Evolutionary conservation across 2,329 filamentous ascomycete genomes (phyloP).

Genomic region (Colletotrichum sp.): DNA sequence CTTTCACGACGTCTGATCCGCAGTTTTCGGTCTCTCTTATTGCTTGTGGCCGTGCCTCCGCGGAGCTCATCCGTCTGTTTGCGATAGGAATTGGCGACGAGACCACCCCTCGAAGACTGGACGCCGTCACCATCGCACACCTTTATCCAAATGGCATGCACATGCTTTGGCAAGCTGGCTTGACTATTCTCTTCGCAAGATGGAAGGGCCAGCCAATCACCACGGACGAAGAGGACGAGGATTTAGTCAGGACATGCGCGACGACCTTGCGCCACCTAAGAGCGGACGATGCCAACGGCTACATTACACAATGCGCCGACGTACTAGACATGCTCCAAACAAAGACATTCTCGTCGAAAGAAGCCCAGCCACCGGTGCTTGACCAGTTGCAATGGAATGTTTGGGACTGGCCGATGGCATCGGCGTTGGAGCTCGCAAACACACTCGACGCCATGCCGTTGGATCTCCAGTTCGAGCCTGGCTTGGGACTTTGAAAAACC

Average conservation of each 20-base stretch:
- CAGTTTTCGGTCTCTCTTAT: conserved; percentile 24
- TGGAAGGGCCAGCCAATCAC: conserved; percentile 25
- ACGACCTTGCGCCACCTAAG: conserved; percentile 14
- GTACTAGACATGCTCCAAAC: conserved; percentile 23
- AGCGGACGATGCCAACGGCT: conserved; percentile 11
- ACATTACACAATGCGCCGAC: conserved; percentile 24
- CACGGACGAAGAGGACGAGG: conserved; percentile 16
- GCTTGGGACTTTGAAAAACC: background rate
- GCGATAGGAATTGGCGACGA: background rate
- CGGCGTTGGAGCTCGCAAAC: conserved; percentile 28
- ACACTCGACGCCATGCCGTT: conserved; percentile 26
- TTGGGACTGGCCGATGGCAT: conserved; percentile 31
- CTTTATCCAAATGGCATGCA: conserved; percentile 29
- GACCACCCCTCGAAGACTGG: background rate
- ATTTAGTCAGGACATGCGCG: conserved; percentile 19
- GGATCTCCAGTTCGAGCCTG: conserved; percentile 18
- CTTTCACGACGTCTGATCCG: conserved; percentile 25
- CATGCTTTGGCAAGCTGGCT: conserved; percentile 29
- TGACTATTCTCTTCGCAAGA: conserved; percentile 26
- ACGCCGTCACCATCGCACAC: conserved; percentile 6
- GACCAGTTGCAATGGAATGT: conserved; percentile 29
- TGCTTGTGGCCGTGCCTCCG: conserved; percentile 21
- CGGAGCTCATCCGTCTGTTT: background rate
- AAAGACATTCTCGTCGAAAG: conserved; percentile 23
- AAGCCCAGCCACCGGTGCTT: background rate